These are phyloP conservation scores for Wallacemonas sp. DNA, from an alignment of 208 protist genomes.

Conservation along the genomic window DNA sequence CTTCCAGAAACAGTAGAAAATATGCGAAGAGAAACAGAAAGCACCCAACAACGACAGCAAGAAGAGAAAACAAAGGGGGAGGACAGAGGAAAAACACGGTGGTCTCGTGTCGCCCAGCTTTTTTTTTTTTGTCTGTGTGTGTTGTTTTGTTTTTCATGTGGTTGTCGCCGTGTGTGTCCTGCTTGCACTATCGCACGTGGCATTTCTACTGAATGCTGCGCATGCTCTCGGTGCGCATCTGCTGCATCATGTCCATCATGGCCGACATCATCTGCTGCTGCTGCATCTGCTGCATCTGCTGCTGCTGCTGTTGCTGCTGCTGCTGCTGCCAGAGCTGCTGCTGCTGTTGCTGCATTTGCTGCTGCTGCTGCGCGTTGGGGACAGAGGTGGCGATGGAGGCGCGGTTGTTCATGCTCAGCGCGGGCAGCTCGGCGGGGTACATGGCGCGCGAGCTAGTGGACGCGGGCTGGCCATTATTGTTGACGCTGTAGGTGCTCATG, in stretches of 20 bases:
- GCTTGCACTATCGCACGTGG: too few relatives aligned
- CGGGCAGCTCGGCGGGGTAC: slow-evolving; percentile 4
- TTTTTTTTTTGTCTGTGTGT: too few relatives aligned
- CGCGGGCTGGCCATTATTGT: neutral
- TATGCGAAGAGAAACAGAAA: neutral
- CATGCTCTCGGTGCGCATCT: slow-evolving; percentile 21
- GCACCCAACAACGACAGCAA: neutral
- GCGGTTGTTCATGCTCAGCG: slow-evolving; percentile 14
- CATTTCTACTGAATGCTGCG: slow-evolving; percentile 22
- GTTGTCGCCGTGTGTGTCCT: too few relatives aligned
- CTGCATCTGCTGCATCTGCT: neutral
- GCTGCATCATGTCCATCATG: slow-evolving; percentile 50
- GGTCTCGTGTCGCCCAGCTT: too few relatives aligned
- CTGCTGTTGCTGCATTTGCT: slow-evolving; percentile 13
- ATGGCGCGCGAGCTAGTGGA: slow-evolving; percentile 13
- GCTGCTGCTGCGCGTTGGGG: slow-evolving; percentile 16
- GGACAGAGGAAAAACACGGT: too few relatives aligned
- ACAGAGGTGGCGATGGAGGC: slow-evolving; percentile 1
- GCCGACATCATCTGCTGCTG: slow-evolving; percentile 20
- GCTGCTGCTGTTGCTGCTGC: neutral
- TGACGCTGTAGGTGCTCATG: slow-evolving; percentile 29
- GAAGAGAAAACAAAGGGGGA: too few relatives aligned
- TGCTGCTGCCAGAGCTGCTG: slow-evolving; percentile 4
- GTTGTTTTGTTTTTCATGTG: neutral
- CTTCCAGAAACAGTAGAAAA: too few relatives aligned